Base-by-base conservation (phyloP, 345 rosid species). In the Erysimum cheiranthoides region DNA sequence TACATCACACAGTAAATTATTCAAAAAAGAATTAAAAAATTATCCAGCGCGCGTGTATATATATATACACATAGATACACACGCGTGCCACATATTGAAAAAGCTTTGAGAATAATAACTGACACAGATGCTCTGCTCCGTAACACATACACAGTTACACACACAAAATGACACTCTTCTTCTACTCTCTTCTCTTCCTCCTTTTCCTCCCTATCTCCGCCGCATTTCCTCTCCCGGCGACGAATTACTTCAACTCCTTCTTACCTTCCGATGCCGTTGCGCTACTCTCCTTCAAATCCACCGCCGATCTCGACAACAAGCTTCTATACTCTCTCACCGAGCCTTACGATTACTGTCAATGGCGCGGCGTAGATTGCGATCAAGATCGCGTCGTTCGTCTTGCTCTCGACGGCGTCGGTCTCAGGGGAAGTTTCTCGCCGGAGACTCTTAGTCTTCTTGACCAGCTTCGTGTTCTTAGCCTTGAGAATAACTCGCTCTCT, bases 331-430 rank as follows among this genome's bases (percentile, higher is more conserved):
- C 81, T 6, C 90, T 88, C 78, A 87, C 85, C 62, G 94, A 89
- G 82, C 93, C 87, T 61, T 92, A 83, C 90, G 97, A 94, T 67
- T 92, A 84, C 83, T 94, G 98, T 57, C 93, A 89, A 73, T 94
- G 98, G 97, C 94, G 70, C 17, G 98, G 98, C 60, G 92, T 90
- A 35, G 84, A 85, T 21, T 94, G 98, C 66, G 71, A 73, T 27
- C 94, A 90, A 59, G 90, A 93, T 68, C 92, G 97, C 3, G 95
- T 94, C 39, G 88, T 92, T 53, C 89, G 95, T 40, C 69, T 86
- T 77, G 56, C 77, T 28, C 86, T 90, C 36, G 81, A 73, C 13
- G 71, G 82, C 27, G 76, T 60, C 65, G 85, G 84, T 25, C 88
- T 94, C 53, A 86, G 87, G 0, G 98, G 98, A 53, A 12, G 42